Evolutionary conservation across 2,329 filamentous ascomycete genomes (phyloP).

Genomic region (Alternaria sp.): DNA sequence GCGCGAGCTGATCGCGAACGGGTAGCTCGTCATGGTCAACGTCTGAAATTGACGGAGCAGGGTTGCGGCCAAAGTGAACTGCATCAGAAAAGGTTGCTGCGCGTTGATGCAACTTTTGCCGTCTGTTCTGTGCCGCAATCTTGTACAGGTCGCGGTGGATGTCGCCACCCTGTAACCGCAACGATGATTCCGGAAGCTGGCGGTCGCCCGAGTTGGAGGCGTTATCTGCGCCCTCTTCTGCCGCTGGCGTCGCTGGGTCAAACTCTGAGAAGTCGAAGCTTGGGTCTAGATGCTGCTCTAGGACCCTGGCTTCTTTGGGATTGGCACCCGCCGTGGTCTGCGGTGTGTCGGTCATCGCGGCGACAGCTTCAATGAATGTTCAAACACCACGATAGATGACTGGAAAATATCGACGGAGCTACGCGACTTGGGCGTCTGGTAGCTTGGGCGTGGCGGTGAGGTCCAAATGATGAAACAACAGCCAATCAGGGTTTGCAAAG

Average conservation of each 20-base stretch:
- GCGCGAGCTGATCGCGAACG: slow-evolving; percentile 55
- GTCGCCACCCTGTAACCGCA: slow-evolving; percentile 76
- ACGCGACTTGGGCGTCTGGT: slow-evolving; percentile 6
- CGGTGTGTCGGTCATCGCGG: slow-evolving; percentile 38
- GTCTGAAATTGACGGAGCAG: slow-evolving; percentile 25
- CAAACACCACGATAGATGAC: neutral
- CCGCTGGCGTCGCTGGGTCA: slow-evolving; percentile 40
- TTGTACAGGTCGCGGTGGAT: slow-evolving; percentile 81
- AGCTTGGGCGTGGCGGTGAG: slow-evolving; percentile 24
- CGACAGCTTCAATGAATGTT: neutral
- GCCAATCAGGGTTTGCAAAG: slow-evolving; percentile 33
- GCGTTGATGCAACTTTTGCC: slow-evolving; percentile 57
- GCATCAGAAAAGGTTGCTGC: slow-evolving; percentile 72
- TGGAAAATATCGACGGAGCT: neutral
- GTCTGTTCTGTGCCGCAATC: slow-evolving; percentile 65
- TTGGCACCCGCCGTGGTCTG: slow-evolving; percentile 35
- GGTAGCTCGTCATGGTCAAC: slow-evolving; percentile 47
- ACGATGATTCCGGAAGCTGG: slow-evolving; percentile 64
- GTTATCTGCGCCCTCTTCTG: slow-evolving; percentile 30
- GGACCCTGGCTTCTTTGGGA: slow-evolving; percentile 44
- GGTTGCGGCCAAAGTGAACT: slow-evolving; percentile 28
- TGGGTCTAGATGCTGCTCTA: slow-evolving; percentile 51
- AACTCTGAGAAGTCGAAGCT: slow-evolving; percentile 52
- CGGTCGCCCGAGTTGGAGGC: slow-evolving; percentile 29
- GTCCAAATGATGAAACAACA: slow-evolving; percentile 15